Percentiles rank a stretch among this genome's conserved stretches.
Conservation (phyloP, 2,329 filamentous ascomycete species). For the Ceratocystiopsis sp. region DNA sequence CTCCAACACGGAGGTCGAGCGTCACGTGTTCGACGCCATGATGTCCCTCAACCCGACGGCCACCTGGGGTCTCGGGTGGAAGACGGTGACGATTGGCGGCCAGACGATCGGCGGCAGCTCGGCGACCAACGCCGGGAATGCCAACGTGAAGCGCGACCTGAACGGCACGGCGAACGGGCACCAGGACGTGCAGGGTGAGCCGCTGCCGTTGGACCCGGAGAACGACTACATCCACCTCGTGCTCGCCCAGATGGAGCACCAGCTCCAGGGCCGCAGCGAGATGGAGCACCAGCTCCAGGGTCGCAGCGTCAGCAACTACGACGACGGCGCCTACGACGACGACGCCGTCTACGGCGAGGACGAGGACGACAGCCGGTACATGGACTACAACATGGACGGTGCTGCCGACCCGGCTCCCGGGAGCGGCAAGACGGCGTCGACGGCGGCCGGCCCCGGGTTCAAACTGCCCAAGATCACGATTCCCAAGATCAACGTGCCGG, state of each 20-base stretch:
- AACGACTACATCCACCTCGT: no score
- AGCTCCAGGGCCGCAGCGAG: no score
- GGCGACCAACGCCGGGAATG: not conserved
- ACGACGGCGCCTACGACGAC: not conserved
- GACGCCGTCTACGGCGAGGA: not conserved
- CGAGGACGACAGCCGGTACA: not conserved
- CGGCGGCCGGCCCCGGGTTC: not conserved
- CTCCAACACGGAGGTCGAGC: constrained; percentile 7
- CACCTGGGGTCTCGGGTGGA: not conserved
- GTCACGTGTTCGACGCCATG: constrained; percentile 2
- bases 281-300: no score
- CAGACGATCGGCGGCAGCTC: not conserved
- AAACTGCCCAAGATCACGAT: not conserved
- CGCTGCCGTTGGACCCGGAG: no score
- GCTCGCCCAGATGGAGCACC: no score
- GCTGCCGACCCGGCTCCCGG: not conserved
- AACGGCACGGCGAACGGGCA: no score
- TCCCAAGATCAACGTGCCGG: not conserved
- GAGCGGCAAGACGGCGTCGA: not conserved
- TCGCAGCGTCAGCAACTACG: no score
- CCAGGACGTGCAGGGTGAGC: no score
- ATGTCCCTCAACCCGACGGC: not conserved
- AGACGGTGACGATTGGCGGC: not conserved
- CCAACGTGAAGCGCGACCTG: no score
- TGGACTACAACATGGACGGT: not conserved